These are phyloP conservation scores for Pelargonium myrrhifolium DNA, from an alignment of 441 rosid species.

Conservation along the genomic window DNA sequence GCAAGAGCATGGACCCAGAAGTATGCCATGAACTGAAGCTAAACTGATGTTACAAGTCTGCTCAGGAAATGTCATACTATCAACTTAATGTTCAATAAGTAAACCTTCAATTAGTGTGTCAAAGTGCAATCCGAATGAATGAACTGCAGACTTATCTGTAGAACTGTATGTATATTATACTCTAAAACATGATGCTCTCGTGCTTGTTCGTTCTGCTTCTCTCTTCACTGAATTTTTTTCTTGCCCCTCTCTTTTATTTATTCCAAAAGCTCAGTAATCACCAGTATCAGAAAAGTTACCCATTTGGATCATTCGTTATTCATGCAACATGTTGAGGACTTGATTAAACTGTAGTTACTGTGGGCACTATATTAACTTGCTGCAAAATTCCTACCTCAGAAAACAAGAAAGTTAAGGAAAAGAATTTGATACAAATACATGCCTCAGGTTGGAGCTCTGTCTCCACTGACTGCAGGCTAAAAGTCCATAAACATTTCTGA, in stretches of 20 bases:
- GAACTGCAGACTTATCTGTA: not conserved
- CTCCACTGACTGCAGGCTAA: not conserved
- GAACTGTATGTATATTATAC: not conserved
- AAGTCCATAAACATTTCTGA: not conserved
- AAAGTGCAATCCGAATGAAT: not conserved
- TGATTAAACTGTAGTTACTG: not conserved
- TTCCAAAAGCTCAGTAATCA: not conserved
- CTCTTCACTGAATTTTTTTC: not conserved
- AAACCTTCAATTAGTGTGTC: not conserved
- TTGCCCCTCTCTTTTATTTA: not conserved
- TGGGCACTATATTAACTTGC: not conserved
- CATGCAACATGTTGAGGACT: not conserved
- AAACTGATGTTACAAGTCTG: not conserved
- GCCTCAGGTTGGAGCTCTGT: not conserved
- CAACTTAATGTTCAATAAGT: not conserved
- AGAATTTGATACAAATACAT: not conserved
- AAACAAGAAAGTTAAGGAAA: not conserved
- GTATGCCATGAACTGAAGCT: slow-evolving; percentile 3
- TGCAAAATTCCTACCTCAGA: not conserved
- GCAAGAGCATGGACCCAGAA: slow-evolving; percentile 8
- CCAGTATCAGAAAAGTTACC: no score
- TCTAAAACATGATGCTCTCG: not conserved
- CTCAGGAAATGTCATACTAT: not conserved
- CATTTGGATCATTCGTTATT: no score
- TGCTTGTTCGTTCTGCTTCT: not conserved